Conservation (phyloP, 352 stramenopile genomes). For the Elongisporangium anandrum region DNA sequence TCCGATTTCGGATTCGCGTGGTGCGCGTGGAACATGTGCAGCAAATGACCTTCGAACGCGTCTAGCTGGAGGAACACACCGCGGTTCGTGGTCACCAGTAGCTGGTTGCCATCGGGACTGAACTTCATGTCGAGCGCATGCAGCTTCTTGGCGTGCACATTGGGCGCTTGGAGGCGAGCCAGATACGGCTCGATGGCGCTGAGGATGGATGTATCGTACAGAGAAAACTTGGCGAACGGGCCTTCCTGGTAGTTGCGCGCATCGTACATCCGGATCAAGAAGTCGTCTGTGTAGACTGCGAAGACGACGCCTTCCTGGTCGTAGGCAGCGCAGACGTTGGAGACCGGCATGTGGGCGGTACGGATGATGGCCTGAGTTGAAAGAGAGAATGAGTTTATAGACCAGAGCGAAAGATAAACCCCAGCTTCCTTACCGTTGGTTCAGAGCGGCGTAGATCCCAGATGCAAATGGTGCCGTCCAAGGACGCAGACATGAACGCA, state of each 20-base stretch:
- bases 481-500: constrained; percentile 77
- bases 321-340: constrained; percentile 68
- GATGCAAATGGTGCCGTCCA: constrained; percentile 72
- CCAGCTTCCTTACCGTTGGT: constrained; percentile 27
- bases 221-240: constrained; percentile 85
- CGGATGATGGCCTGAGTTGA: constrained; percentile 52
- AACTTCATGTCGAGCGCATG: constrained; percentile 81
- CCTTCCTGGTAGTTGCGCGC: constrained; percentile 85
- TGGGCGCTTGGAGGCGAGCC: constrained; percentile 40
- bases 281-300: constrained; percentile 80
- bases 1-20: constrained; percentile 22
- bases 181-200: constrained; percentile 59
- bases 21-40: constrained; percentile 71
- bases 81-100: constrained; percentile 80
- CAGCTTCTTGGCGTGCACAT: constrained; percentile 51
- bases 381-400: background rate
- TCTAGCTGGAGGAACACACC: constrained; percentile 80
- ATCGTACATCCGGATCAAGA: constrained; percentile 87
- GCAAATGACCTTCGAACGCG: constrained; percentile 76
- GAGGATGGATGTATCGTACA: constrained; percentile 73
- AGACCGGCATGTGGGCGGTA: constrained; percentile 53
- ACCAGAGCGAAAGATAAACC: background rate
- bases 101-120: constrained; percentile 79
- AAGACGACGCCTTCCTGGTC: constrained; percentile 85
- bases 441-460: constrained; percentile 79